Base-by-base conservation (phyloP, 495 filamentous ascomycete species). In the Penicillium soppii region DNA sequence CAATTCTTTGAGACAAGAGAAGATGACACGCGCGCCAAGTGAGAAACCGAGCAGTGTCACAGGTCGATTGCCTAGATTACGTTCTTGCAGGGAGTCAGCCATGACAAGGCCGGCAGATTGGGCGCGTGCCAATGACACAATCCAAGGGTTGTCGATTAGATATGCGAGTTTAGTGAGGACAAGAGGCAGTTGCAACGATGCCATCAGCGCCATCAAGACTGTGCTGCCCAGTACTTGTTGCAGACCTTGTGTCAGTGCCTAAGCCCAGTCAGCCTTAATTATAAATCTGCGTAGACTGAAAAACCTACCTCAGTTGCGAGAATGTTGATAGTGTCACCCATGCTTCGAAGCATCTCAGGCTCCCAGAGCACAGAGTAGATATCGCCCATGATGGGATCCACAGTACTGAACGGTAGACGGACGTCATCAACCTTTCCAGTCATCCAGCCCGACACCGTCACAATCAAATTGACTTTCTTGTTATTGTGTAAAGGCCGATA, bases 241-340 rank as follows among this genome's bases (percentile, higher is more conserved):
- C 3, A 99, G 78, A 35, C 91, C 91, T 80, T 96, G 90, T 0
- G 94, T 95, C 17, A 99, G 81, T 59, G 95, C 94, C 88, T 94
- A 66, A 16, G 43, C 10, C 7, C 12, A 27, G 48, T 59, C 41
- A 63, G 63, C 32, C 37, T n/a, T 23, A 22, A 17, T 7, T 4
- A 20, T 2, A 16, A 32, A 2, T 23, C 5, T 4, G 13, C 16
- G 6, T 1, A 26, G n/a, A 7, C 25, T 32, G 2, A 10, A 3
- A 22, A n/a, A 48, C 79, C 73, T 72, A 95, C 91, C 83, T 99
- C 94, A 33, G 95, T 97, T 47, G 95, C 94, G 39, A 99, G 77
- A 67, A 99, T 97, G 57, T 96, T 96, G 58, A 99, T 97, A 19
- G 94, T 99, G 47, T 91, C 87, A 77, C 94, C 94, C 89, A 96